phyloP scores from a whole-genome alignment of 805 yeast genomes.

The Candida nonsorbophila region DNA sequence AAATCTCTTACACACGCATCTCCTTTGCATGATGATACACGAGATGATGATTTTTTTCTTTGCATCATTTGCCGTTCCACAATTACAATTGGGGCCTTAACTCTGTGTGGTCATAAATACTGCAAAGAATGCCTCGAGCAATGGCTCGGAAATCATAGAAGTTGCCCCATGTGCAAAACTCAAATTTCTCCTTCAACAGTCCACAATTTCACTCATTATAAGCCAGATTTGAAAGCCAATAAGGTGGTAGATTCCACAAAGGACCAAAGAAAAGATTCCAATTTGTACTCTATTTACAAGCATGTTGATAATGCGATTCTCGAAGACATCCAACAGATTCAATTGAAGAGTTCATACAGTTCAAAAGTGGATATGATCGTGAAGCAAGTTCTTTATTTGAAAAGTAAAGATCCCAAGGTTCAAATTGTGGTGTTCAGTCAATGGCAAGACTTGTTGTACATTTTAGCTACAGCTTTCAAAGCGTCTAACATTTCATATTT shows the following conservation, averaged over 20 bases:
- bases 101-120: conserved; percentile 89
- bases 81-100: conserved; percentile 71
- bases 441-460: conserved; percentile 69
- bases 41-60: conserved; percentile 34
- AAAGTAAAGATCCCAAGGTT: conserved; percentile 49
- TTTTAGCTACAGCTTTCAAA: conserved; percentile 61
- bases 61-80: conserved; percentile 78
- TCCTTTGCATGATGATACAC: not conserved
- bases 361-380: conserved; percentile 83
- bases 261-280: conserved; percentile 7
- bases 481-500: conserved; percentile 53
- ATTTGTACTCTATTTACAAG: conserved; percentile 38
- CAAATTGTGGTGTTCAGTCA: conserved; percentile 90
- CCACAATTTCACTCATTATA: conserved; percentile 63
- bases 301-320: conserved; percentile 39
- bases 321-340: conserved; percentile 35
- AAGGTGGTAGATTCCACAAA: conserved; percentile 23
- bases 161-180: conserved; percentile 82
- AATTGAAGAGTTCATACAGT: conserved; percentile 51
- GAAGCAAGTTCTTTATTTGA: conserved; percentile 63
- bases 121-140: conserved; percentile 74
- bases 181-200: conserved; percentile 45
- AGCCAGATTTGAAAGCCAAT: conserved; percentile 46
- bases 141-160: conserved; percentile 57
- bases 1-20: conserved; percentile 4